Evolutionary conservation across 2,329 filamentous ascomycete genomes (phyloP), one percentile per base, ranked within the genome.

Genomic region (Botrytis squamosa): DNA sequence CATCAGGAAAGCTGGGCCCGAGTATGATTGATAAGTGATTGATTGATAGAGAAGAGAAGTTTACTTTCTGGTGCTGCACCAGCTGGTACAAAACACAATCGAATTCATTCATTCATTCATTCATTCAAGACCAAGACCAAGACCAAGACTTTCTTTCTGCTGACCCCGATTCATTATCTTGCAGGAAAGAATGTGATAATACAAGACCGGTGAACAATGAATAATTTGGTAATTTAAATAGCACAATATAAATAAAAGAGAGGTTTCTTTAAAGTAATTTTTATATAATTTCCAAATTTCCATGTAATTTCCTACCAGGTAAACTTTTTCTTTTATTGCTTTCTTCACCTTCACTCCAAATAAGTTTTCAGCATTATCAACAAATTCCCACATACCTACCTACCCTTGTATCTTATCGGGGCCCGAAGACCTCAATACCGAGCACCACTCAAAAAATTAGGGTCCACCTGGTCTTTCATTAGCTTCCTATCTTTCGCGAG

Each of bases 391-490:
- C 46, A 7, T 18, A 55, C 22, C 22, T 18, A 55, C 22, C 22
- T 25, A 33, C 64, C 33, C 36, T 8, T 66, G 25, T 29, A 40
- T 40, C 64, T 67, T 55, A 67, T 67, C 65, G 36, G 46, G 33
- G 22, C 44, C 64, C 40, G 12, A 42, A 38, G 4, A 38, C 36
- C 36, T 29, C 33, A n/a, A 49, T 49, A 25, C 64, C 29, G 44
- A 29, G 44, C 64, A 66, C 44, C 64, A 5, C 33, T 55, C 46
- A 38, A 67, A 55, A 52, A 20, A 40, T 29, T 29, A 67, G 65
- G 46, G 44, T 55, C 65, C 65, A 67, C 65, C 65, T 55, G 64
- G 42, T 67, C 65, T 67, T 67, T 67, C 65, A 63, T 40, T 63
- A 63, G 60, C 60, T 63, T 42, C 60, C 38, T 40, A 42, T 63